Evolutionary conservation across 2,329 filamentous ascomycete genomes (phyloP).

Genomic region (Ophiostoma triangulosporum): DNA sequence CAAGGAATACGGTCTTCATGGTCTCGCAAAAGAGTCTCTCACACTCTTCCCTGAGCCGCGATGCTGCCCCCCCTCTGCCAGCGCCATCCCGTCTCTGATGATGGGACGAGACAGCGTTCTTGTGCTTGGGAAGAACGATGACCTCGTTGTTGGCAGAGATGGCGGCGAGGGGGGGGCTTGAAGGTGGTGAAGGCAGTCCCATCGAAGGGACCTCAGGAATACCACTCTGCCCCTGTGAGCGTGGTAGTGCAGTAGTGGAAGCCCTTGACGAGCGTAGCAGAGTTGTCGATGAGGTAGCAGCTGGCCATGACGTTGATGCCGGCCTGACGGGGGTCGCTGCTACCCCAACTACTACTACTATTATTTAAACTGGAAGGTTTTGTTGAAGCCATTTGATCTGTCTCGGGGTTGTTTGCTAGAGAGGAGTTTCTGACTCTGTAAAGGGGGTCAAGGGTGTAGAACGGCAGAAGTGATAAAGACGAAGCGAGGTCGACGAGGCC

Average conservation of each 20-base stretch:
- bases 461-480: background rate
- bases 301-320: conserved; percentile 68
- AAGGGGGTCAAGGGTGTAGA: background rate
- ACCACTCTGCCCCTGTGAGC: conserved; percentile 73
- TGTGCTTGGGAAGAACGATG: conserved; percentile 45
- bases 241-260: conserved; percentile 94
- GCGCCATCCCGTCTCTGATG: conserved; percentile 25
- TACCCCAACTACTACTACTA: conserved; percentile 57
- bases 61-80: conserved; percentile 78
- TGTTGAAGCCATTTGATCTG: conserved; percentile 39
- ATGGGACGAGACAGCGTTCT: conserved; percentile 27
- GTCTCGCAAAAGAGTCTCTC: conserved; percentile 99
- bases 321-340: background rate
- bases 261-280: conserved; percentile 56
- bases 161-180: conserved; percentile 80
- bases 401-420: conserved; percentile 19
- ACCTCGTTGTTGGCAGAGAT: conserved; percentile 55
- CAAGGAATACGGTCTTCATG: conserved; percentile 86
- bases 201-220: conserved; percentile 83
- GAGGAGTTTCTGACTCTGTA: background rate
- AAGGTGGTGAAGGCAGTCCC: conserved; percentile 71
- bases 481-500: background rate
- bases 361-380: conserved; percentile 54
- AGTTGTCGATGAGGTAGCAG: conserved; percentile 71
- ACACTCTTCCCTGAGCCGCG: conserved; percentile 98